Base-by-base conservation (phyloP, 2,329 filamentous ascomycete genomes). In the Incumbomyces delicatus region DNA sequence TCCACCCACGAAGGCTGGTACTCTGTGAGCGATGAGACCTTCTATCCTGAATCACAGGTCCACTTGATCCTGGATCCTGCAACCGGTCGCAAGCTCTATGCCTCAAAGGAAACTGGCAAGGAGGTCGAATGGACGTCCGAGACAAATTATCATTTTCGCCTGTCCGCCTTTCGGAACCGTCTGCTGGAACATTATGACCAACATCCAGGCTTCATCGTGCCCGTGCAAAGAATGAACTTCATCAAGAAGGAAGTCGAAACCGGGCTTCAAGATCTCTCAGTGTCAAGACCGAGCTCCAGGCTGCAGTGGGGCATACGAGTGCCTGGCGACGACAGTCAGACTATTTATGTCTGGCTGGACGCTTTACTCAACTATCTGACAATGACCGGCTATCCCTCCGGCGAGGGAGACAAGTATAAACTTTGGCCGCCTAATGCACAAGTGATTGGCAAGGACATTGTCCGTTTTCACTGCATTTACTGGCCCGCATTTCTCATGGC, bases 301-400 rank as follows among this genome's bases (percentile, higher is more conserved):
- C 66, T 96, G 34, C 76, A 71, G 18, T 98, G 92, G 92, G 92
- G 92, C 2, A 85, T 98, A 47, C 80, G 75, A 6, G 92, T 95
- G 20, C 92, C 92, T 0, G 82, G 81, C 44, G 92, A 98, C 58
- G 70, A 77, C 0, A 78, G 72, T 14, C 92, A 96, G 65, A 96
- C 89, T 2, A 90, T 98, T 48, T 98, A 98, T 60, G 94, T 98
- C 29, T 98, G 92, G 92, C 76, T 98, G 0, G 94, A 98, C 66
- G 92, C 92, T 1, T 76, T 98, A 27, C 76, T 96, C 58, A 98
- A 95, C 65, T 98, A 98, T 63, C 68, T 92, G 43, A 95, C 89
- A 13, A 87, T 83, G 52, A 78, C 87, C 1, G 88, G 90, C 12
- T 96, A 94, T 61, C 87, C 87, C 0, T 87, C 79, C 1, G 81